Base-by-base conservation (phyloP, 768 basidiomycete genomes). In the Rhodotorula graminis region DNA sequence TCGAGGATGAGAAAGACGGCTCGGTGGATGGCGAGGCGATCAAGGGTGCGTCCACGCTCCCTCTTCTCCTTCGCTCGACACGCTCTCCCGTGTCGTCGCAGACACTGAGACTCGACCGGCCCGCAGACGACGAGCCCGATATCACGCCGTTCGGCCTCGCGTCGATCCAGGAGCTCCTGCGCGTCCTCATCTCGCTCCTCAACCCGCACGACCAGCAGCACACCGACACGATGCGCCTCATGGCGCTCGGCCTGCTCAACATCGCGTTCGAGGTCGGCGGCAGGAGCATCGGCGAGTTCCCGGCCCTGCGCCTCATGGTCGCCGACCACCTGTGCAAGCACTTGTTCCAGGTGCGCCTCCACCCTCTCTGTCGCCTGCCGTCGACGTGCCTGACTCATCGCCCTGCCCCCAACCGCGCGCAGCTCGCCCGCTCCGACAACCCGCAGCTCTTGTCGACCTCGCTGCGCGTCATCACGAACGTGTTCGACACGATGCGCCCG, bases 141-240 rank as follows among this genome's bases (percentile, higher is more conserved):
- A 80, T 81, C 74, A 76, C 77, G 0, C 79, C 82, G 86, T 95
- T 92, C 81, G 95, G 95, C 21, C 86, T 97, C 47, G 92, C 93
- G 7, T 93, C 96, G 21, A 88, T 96, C 55, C 83, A 93, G 27
- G 95, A 97, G 80, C 88, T 99, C 12, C 84, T 98, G 49, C 89
- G 94, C 5, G 96, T 98, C 47, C 86, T 99, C 67, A 88, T 97
- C 79, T 93, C 95, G 77, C 91, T 99, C 53, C 85, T 99, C 61
- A 93, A 98, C 81, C 96, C 96, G 29, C 90, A 87, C 76, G 93
- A 95, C 79, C 90, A 92, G 75, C 88, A 93, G 65, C 95, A 98
- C 80, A 97, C 96, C 7, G 96, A 98, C 80, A 92, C 93, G 9
- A 96, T 94, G 65, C 88, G 96, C 23, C 84, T 95, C 15, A 89